Evolutionary conservation across 306 rosid species (phyloP), one percentile per base, ranked within the genome.

Genomic region (Malus asiatica): DNA sequence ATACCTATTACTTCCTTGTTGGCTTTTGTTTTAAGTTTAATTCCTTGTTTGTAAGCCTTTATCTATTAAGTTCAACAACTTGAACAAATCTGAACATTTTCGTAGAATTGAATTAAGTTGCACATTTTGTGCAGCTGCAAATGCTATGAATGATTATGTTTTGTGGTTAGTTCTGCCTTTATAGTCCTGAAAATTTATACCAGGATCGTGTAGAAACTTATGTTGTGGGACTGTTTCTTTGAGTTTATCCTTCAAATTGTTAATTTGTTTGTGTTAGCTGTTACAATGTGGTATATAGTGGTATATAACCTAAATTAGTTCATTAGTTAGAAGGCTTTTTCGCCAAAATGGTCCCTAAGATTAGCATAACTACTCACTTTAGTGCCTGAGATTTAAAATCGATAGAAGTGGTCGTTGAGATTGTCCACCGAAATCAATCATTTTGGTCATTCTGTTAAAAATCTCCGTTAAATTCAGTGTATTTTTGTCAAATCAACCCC

Each of bases 1-100:
- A 2, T 44, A 35, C 40, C 55, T 57, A 57, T 66, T 68, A 38
- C 68, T 83, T 62, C 57, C 66, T 67, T 33, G 11, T 75, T 66
- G 48, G 23, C 68, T 55, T 68, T 30, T 32, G 57, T 61, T 66
- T 9, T 61, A 18, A 45, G 40, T 7, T 35, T 35, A 35, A 35
- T 35, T 13, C 42, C 33, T 61, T 23, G 22, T 45, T 6, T 42
- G 20, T 38, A 40, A 40, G 11, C 29, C 40, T 6, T 53, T 67
- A 30, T 15, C 42, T 60, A 46, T 23, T 40, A 23, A 52, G 33
- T n/a, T 72, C 35, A 46, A 27, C 16, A n/a, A 40, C 32, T 67
- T 66, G 33, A 48, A 65, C 10, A 30, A 53, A 44, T 68, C 27
- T 30, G 68, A 52, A 29, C 42, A 25, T 59, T 38, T 63, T 63